Evolutionary conservation across 2,329 filamentous ascomycete species (phyloP), one percentile per base, ranked within the genome.

Genomic region (Fonsecaea multimorphosa): DNA sequence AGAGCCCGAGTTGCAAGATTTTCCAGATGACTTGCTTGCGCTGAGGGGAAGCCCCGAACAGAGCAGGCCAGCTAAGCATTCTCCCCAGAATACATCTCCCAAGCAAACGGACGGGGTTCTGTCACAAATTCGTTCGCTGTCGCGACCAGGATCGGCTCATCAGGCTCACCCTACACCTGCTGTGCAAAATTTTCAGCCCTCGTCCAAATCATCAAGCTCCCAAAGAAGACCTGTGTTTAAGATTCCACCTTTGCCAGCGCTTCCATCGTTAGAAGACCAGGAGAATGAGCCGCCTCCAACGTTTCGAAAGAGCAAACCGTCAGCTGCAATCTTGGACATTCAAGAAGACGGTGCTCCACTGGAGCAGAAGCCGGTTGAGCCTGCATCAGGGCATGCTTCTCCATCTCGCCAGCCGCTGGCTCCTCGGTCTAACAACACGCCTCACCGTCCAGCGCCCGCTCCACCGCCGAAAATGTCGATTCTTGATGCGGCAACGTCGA

Each of bases 401-500:
- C 79, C 80, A 16, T 69, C 63, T 19, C 75, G 81, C 32, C 80
- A 78, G 67, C 78, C 82, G 14, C 77, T 89, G 8, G 83, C 83
- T 14, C 76, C 79, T 6, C 81, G 85, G 67, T 87, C 83, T 72
- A 84, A 82, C 64, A 90, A 90, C 73, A 97, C 92, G 3, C 93
- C 93, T 11, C 90, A 87, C 73, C 84, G 93, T 71, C 85, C 90
- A 24, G 92, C 92, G 1, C 89, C 87, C 0, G 78, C 83, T 19
- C 94, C 94, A 2, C 93, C 93, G 7, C 94, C 95, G 0, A 98
- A 97, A 78, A 98, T 98, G 94, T 95, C 91, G 1, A 90, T 97
- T 7, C 81, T 97, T n/a, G 93, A 98, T 71, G 90, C 93, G 2
- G 94, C 93, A 1, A 97, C 94, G 1, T 87, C 90, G 1, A 89